Evolutionary conservation across 495 filamentous ascomycete genomes (phyloP), one percentile per base, ranked within the genome.

Genomic region (Usnea hakonensis): DNA sequence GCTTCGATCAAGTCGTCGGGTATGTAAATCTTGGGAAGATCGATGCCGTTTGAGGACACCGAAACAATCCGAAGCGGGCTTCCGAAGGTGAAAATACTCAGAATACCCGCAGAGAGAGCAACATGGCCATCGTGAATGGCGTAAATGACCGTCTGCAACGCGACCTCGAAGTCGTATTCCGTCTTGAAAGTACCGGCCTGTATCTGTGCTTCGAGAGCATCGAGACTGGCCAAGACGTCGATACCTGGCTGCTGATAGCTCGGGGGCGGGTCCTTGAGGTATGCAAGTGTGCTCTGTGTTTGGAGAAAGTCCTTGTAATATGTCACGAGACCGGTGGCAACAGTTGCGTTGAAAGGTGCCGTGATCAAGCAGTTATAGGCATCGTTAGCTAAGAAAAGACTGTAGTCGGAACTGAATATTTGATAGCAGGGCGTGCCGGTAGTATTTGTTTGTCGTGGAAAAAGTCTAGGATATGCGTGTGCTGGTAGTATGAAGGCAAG

Each of bases 281-380:
- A 81, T 23, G 76, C 74, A 21, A 83, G 55, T 0, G 82, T 85
- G 35, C 74, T 80, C 61, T 86, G 83, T 55, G 84, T 85, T 66
- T 85, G 76, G 2, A 86, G 64, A 5, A 78, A 79, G 46, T 83
- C 78, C 60, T 78, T 80, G 56, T 77, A 81, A 66, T 86, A 83
- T 28, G 71, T 66, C 21, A 85, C 36, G 64, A 86, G 84, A 11
- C 74, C 68, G 16, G 72, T 69, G 8, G 79, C 83, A 21, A 80
- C 77, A 33, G 75, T 77, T 4, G 74, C 48, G 61, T 82, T 77
- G 66, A 87, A 84, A 0, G 83, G 83, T 53, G 85, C 79, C 26
- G 74, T 81, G 32, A 68, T 72, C n/a, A 87, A 72, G 64, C 83
- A 87, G 38, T 76, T 68, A 65, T 77, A 78, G 5, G 75, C 81